phyloP scores from a whole-genome alignment of 805 yeast species.

The Ogataea dorogensis region DNA sequence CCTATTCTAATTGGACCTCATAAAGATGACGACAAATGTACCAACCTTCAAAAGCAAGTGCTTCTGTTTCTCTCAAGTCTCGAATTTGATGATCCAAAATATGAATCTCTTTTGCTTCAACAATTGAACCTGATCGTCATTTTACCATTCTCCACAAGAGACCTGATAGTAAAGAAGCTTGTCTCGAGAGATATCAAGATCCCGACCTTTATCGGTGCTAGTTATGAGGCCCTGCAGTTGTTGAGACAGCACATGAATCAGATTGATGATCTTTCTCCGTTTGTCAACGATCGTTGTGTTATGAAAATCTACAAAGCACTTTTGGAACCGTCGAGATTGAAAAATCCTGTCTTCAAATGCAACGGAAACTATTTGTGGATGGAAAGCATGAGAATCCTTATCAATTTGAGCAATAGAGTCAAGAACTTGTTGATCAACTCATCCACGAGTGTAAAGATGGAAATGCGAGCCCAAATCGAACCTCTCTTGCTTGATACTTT shows the following conservation, averaged over 20 bases:
- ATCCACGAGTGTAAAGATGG: conserved; percentile 14
- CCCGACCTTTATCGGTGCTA: conserved; percentile 63
- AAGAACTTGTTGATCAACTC: conserved; percentile 22
- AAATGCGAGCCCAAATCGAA: conserved; percentile 35
- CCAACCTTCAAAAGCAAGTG: conserved; percentile 63
- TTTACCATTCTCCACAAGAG: conserved; percentile 62
- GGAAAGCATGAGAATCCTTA: conserved; percentile 44
- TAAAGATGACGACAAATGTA: conserved; percentile 53
- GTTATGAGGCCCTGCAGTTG: conserved; percentile 45
- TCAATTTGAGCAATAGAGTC: conserved; percentile 35
- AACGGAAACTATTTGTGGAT: conserved; percentile 51
- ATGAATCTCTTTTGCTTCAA: conserved; percentile 46
- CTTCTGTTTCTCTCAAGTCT: conserved; percentile 44
- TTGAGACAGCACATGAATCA: conserved; percentile 38
- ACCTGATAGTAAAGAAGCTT: conserved; percentile 55
- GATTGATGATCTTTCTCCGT: conserved; percentile 31
- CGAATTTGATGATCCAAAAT: conserved; percentile 31
- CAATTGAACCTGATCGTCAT: conserved; percentile 54
- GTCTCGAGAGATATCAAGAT: conserved; percentile 40
- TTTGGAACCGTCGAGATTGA: conserved; percentile 49
- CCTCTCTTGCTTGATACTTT: conserved; percentile 40
- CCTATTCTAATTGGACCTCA: conserved; percentile 64
- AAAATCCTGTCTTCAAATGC: conserved; percentile 37
- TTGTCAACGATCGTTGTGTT: conserved; percentile 46
- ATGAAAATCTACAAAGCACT: conserved; percentile 47